Evolutionary conservation across 2,329 filamentous ascomycete genomes (phyloP).

Genomic region (Neonectria ditissima): DNA sequence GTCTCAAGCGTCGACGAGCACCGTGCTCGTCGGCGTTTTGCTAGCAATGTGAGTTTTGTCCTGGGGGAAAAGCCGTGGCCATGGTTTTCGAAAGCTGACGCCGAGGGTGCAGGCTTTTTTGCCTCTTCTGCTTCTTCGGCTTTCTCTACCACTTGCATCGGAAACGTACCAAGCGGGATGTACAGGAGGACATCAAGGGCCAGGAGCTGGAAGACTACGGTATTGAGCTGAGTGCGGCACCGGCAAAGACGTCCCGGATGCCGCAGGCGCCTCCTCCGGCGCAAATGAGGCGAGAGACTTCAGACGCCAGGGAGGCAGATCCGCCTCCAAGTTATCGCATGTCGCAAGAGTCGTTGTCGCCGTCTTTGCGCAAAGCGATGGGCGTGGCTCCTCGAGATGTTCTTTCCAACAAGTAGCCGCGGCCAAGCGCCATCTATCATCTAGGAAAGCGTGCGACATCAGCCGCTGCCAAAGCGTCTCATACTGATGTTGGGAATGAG

Average conservation of each 20-base stretch:
- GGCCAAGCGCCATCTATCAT: not conserved
- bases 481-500: not conserved
- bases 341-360: slow-evolving; percentile 40
- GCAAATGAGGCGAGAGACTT: slow-evolving; percentile 26
- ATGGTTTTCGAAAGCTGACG: slow-evolving; percentile 9
- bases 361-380: slow-evolving; percentile 41
- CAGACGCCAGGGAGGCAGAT: slow-evolving; percentile 6
- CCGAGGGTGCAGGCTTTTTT: slow-evolving; percentile 28
- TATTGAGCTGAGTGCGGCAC: slow-evolving; percentile 13
- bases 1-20: slow-evolving; percentile 28
- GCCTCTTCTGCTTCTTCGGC: slow-evolving; percentile 25
- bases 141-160: slow-evolving; percentile 39
- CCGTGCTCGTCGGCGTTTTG: slow-evolving; percentile 31
- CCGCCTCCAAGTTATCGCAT: slow-evolving; percentile 22
- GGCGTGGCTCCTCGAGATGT: slow-evolving; percentile 37
- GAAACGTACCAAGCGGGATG: slow-evolving; percentile 34
- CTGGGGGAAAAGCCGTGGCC: not conserved
- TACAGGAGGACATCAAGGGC: slow-evolving; percentile 39
- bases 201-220: slow-evolving; percentile 47
- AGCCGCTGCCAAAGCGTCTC: not conserved
- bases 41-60: slow-evolving; percentile 30
- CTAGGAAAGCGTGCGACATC: not conserved
- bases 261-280: slow-evolving; percentile 36
- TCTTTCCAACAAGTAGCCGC: slow-evolving; percentile 32
- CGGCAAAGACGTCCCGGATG: slow-evolving; percentile 19